Conservation (phyloP, 768 basidiomycete species). For the Suillus tomentosus region DNA sequence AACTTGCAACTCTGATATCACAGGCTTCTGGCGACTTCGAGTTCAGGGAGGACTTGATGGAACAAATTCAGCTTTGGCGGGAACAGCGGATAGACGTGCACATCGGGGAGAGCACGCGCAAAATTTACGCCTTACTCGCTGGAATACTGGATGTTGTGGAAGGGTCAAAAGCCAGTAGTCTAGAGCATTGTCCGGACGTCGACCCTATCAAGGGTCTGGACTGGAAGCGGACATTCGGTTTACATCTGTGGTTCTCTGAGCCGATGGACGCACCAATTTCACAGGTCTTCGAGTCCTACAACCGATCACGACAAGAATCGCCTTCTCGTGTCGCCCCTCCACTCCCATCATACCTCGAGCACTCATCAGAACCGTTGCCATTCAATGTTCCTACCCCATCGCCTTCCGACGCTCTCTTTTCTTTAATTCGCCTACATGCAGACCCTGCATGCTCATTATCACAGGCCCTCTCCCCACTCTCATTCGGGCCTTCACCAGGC, state of each 20-base stretch:
- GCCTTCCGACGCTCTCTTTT: slow-evolving; percentile 73
- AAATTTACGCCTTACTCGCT: slow-evolving; percentile 80
- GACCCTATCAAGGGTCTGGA: slow-evolving; percentile 74
- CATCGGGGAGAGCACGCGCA: slow-evolving; percentile 67
- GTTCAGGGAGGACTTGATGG: slow-evolving; percentile 69
- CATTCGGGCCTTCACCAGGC: slow-evolving; percentile 72
- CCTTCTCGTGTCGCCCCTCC: slow-evolving; percentile 51
- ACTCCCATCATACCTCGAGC: slow-evolving; percentile 58
- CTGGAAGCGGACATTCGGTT: slow-evolving; percentile 92
- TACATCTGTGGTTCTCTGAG: slow-evolving; percentile 87
- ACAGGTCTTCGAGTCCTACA: slow-evolving; percentile 68
- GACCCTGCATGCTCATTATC: slow-evolving; percentile 72
- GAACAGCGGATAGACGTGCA: slow-evolving; percentile 72
- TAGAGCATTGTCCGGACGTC: slow-evolving; percentile 56
- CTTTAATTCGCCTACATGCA: slow-evolving; percentile 76
- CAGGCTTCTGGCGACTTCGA: slow-evolving; percentile 80
- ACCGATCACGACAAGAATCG: slow-evolving; percentile 40
- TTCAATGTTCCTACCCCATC: slow-evolving; percentile 49
- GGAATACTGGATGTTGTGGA: slow-evolving; percentile 68
- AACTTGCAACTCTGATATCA: slow-evolving; percentile 86
- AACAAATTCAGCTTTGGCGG: slow-evolving; percentile 84
- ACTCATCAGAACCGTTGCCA: slow-evolving; percentile 24
- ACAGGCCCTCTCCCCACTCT: slow-evolving; percentile 68
- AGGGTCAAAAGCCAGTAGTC: slow-evolving; percentile 52
- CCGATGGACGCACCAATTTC: slow-evolving; percentile 70